Conservation (phyloP, 2,329 filamentous ascomycete species). For the Ceratocystis harringtonii region DNA sequence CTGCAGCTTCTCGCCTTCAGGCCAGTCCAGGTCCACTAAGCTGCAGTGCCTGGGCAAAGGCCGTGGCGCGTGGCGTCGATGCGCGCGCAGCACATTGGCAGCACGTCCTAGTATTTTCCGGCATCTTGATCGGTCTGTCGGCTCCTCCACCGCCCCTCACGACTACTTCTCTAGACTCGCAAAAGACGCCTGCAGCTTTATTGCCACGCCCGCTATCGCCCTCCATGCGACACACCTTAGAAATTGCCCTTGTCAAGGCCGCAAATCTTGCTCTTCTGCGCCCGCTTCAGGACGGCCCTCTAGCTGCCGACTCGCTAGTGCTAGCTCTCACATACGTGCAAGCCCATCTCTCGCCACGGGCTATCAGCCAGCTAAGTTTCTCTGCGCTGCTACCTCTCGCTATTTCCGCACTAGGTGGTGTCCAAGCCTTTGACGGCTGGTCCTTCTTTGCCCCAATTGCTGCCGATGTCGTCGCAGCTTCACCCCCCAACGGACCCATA, state of each 20-base stretch:
- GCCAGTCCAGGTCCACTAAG: slow-evolving; percentile 29
- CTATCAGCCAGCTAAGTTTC: slow-evolving; percentile 47
- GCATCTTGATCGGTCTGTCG: slow-evolving; percentile 50
- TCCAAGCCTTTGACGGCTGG: slow-evolving; percentile 59
- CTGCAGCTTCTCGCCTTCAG: slow-evolving; percentile 42
- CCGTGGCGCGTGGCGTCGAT: slow-evolving; percentile 42
- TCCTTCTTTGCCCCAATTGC: slow-evolving; percentile 55
- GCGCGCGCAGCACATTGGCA: slow-evolving; percentile 57
- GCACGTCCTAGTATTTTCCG: slow-evolving; percentile 66
- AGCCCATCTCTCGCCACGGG: slow-evolving; percentile 48
- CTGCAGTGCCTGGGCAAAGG: slow-evolving; percentile 40
- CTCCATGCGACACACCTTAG: slow-evolving; percentile 50
- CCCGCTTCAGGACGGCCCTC: slow-evolving; percentile 27
- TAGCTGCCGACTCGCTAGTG: slow-evolving; percentile 40
- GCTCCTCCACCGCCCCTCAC: slow-evolving; percentile 44
- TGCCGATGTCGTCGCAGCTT: slow-evolving; percentile 19
- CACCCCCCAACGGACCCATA: slow-evolving; percentile 34
- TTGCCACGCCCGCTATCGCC: slow-evolving; percentile 39
- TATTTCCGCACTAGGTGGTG: slow-evolving; percentile 51
- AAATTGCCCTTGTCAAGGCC: slow-evolving; percentile 58
- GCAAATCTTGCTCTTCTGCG: slow-evolving; percentile 57
- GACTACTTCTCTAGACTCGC: neutral
- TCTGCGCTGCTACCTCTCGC: slow-evolving; percentile 55
- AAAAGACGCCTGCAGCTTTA: slow-evolving; percentile 40
- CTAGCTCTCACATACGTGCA: slow-evolving; percentile 67